Base-by-base conservation (phyloP, 495 filamentous ascomycete species). In the Choiromyces venosus region DNA sequence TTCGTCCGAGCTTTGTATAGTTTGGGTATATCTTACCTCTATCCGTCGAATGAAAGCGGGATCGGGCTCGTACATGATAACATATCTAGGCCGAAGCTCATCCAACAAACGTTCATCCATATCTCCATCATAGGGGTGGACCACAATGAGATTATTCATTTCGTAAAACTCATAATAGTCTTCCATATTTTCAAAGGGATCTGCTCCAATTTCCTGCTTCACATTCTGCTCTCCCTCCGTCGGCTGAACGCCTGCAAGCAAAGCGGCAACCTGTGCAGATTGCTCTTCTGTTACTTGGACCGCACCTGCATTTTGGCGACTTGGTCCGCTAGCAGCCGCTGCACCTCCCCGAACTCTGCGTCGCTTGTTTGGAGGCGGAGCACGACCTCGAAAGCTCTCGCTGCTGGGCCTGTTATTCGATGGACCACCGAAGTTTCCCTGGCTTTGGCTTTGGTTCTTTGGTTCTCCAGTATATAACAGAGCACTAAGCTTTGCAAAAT, bases 1-100 rank as follows among this genome's bases (percentile, higher is more conserved):
- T 52, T 16, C n/a, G 8, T 21, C 7, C 10, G 12, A 29, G 52
- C 4, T 14, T 29, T 61, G n/a, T 33, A 65, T n/a, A 25, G 40
- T 33, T 16, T 14, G 16, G 19, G 21, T 72, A 69, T 56, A 67
- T 56, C 70, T 66, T 70, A 81, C 79, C 79, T 99, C 95, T 12
- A 99, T 91, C 37, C 96, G 86, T 44, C 96, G 89, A 76, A 97
- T 96, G 82, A 99, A 99, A 6, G 93, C 88, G n/a, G 93, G 87
- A 78, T 97, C 94, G 25, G 96, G 93, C 81, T 97, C 94, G 82
- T 97, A 99, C 95, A 99, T 98, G 80, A 99, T 91, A 65, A 99
- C 93, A 82, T 97, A 98, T 52, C 91, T 89, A 1, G 95, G 95
- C 70, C 91, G 93, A 71, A 93, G 85, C 83, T 99, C 95, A 81